Conservation (phyloP, 441 rosid species). For the Arabidopsis lyrata region DNA sequence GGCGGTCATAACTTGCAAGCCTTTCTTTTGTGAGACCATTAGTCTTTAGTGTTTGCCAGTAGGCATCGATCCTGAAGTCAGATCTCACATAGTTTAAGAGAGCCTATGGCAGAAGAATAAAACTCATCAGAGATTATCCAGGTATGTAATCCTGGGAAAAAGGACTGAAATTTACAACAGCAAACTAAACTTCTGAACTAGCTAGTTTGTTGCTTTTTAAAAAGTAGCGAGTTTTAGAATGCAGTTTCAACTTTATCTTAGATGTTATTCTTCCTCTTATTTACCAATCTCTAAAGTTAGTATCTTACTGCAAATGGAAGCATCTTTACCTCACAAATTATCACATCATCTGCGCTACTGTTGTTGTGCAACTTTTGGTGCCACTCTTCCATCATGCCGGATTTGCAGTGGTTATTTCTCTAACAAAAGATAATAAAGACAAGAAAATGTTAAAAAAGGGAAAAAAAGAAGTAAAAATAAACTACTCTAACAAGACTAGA, state of each 20-base stretch:
- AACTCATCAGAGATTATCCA: conserved; percentile 34
- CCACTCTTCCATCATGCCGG: conserved; percentile 89
- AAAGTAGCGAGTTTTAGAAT: neutral
- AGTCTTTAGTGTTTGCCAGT: conserved; percentile 66
- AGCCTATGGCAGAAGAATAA: conserved; percentile 53
- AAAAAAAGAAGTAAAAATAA: neutral
- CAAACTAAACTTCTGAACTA: conserved; percentile 25
- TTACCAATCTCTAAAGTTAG: conserved; percentile 5
- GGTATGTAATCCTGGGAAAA: conserved; percentile 31
- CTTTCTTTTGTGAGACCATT: conserved; percentile 70
- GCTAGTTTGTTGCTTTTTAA: conserved; percentile 18
- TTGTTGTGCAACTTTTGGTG: conserved; percentile 84
- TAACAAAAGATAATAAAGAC: conserved; percentile 37
- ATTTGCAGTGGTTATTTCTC: conserved; percentile 75
- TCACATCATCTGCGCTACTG: conserved; percentile 74
- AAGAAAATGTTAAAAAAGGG: neutral
- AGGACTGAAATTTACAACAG: conserved; percentile 14
- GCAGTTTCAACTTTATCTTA: too few relatives aligned
- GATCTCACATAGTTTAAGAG: conserved; percentile 64
- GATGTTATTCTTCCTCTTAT: too few relatives aligned
- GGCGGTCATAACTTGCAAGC: conserved; percentile 60
- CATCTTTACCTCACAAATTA: conserved; percentile 72
- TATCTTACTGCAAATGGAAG: neutral
- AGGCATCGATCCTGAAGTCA: conserved; percentile 60
- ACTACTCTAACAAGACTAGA: conserved; percentile 21